Base-by-base conservation (phyloP, 2,329 filamentous ascomycete genomes). In the Stagonosporopsis chrysanthemi region DNA sequence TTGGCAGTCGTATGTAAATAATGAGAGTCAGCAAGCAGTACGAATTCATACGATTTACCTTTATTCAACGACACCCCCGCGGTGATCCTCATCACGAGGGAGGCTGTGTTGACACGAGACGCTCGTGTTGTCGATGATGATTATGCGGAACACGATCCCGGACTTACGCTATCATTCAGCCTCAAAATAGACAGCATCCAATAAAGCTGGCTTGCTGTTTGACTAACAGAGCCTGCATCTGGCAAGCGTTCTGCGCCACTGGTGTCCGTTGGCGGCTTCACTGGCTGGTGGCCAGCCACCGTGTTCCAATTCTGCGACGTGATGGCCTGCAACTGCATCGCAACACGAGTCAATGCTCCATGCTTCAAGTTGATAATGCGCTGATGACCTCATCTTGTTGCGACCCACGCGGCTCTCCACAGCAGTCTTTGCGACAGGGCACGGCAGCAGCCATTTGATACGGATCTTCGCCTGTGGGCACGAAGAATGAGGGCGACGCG, bases 1-100 rank as follows among this genome's bases (percentile, higher is more conserved):
- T 49, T 41, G 38, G 48, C 56, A 54, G 48, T 35, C 31, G 38
- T 55, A 55, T 60, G 53, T 56, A 47, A 52, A 62, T 56, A 54
- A 56, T 54, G 60, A 60, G 24, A 38, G 33, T 38, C 19, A 52
- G 26, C 39, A 58, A 45, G 31, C 51, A 51, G 47, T 42, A 47
- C 29, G 36, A 48, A 49, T 54, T 42, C 29, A 39, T 31, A 36
- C 46, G 29, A 52, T 54, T 29, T 39, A 39, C 17, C 36, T 6
- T 17, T 19, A 22, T 19, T 41, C 39, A 24, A 41, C 39, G 6
- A 41, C 6, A 26, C 39, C 4, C 40, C 12, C 41, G 31, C 33
- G 43, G 4, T 44, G 49, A 48, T 48, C 38, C 38, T 26, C 19
- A 57, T 57, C 39, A 48, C 33, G 44, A 44, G 26, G 33, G 48